These are phyloP conservation scores for Schoenoplectus triqueter DNA, from an alignment of 202 grass and related monocot genomes.

Conservation along the genomic window DNA sequence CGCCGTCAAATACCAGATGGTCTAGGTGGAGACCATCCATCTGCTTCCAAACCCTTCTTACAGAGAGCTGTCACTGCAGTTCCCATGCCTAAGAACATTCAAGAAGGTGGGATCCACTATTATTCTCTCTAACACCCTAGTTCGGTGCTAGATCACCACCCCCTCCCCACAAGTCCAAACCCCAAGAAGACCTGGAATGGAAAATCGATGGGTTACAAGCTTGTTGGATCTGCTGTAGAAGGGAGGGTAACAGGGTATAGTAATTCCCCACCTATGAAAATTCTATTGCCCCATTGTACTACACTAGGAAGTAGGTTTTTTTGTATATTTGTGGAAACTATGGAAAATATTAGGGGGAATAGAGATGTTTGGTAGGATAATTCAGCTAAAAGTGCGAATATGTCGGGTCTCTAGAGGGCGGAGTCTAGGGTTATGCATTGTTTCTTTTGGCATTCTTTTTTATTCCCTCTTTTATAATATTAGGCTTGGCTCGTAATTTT, in stretches of 20 bases:
- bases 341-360: constrained; percentile 37
- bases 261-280: constrained; percentile 58
- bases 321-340: constrained; percentile 87
- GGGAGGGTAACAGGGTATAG: constrained; percentile 46
- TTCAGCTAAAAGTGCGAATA: constrained; percentile 31
- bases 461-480: constrained; percentile 35
- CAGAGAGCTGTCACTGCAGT: constrained; percentile 81
- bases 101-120: constrained; percentile 63
- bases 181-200: constrained; percentile 42
- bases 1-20: constrained; percentile 59
- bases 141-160: constrained; percentile 42
- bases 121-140: constrained; percentile 66
- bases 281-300: constrained; percentile 48
- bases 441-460: constrained; percentile 36
- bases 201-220: constrained; percentile 41
- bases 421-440: constrained; percentile 24
- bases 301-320: constrained; percentile 62
- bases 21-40: constrained; percentile 50
- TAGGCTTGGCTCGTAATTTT: constrained; percentile 41
- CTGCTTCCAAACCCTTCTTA: constrained; percentile 63
- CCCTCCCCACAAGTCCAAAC: constrained; percentile 54
- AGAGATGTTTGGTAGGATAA: constrained; percentile 39
- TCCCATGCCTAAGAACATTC: constrained; percentile 78
- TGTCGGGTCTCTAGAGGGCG: constrained; percentile 16
- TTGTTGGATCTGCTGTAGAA: constrained; percentile 23